Evolutionary conservation across 2,329 filamentous ascomycete species (phyloP).

Genomic region (Alternaria postmessia): DNA sequence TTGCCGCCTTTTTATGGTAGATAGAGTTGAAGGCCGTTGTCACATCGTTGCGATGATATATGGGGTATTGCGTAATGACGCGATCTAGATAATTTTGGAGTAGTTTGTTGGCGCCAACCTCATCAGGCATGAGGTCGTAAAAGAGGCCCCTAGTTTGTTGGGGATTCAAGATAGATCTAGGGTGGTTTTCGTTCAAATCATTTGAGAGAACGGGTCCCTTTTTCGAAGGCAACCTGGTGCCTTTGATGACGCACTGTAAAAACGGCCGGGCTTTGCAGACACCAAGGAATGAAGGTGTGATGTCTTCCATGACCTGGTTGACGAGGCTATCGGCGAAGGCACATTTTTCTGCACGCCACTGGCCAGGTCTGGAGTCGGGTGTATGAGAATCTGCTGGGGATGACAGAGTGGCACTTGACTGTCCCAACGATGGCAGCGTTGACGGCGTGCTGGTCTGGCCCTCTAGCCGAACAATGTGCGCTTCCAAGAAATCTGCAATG

Average conservation of each 20-base stretch:
- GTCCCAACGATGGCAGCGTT: slow-evolving; percentile 23
- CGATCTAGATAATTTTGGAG: slow-evolving; percentile 46
- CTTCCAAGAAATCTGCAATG: slow-evolving; percentile 46
- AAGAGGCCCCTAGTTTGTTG: slow-evolving; percentile 37
- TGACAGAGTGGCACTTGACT: slow-evolving; percentile 26
- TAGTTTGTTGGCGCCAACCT: slow-evolving; percentile 42
- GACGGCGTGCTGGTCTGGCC: slow-evolving; percentile 26
- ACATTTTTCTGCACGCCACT: slow-evolving; percentile 33
- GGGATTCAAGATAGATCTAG: slow-evolving; percentile 48
- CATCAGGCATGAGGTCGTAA: slow-evolving; percentile 39
- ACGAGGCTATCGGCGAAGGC: slow-evolving; percentile 43
- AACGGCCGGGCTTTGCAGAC: slow-evolving; percentile 44
- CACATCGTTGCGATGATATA: slow-evolving; percentile 47
- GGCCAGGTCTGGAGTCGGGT: slow-evolving; percentile 26
- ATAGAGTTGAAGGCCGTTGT: slow-evolving; percentile 46
- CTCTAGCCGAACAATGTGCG: slow-evolving; percentile 41
- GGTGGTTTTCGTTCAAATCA: slow-evolving; percentile 48
- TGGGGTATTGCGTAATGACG: slow-evolving; percentile 49
- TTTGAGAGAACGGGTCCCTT: slow-evolving; percentile 46
- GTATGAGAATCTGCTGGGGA: slow-evolving; percentile 39
- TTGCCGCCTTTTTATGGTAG: slow-evolving; percentile 36
- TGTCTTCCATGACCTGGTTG: slow-evolving; percentile 47
- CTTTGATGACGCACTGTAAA: slow-evolving; percentile 47
- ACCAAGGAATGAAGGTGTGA: slow-evolving; percentile 47
- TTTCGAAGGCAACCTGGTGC: slow-evolving; percentile 46